Base-by-base conservation (phyloP, 164 flowering plant genomes). In the Macadamia integrifolia region DNA sequence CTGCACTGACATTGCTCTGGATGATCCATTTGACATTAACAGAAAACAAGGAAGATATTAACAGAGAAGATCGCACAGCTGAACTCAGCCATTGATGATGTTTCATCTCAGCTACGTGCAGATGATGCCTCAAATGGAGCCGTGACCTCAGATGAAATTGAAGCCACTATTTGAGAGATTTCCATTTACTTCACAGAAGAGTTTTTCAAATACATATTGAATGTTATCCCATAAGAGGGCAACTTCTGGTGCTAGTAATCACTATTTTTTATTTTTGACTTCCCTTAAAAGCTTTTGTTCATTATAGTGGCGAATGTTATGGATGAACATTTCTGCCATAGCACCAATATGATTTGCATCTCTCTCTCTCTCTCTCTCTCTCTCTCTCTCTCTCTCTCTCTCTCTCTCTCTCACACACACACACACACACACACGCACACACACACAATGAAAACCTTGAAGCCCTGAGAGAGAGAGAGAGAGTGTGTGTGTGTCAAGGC, bases 21-120 rank as follows among this genome's bases (percentile, higher is more conserved):
- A 52, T 71, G 18, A 53, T 72, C 35, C 74, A n/a, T 58, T 66
- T 70, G 61, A 17, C 42, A 64, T 61, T 40, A 29, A 68, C 92
- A 95, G 99, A 92, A 77, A 78, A 86, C 86, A 31, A 71, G 97
- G 67, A 86, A 86, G 72, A 77, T 77, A 66, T 75, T 92, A 72
- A 70, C 87, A 4, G 88, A 84, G 80, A 95, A 92, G 87, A 95
- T 95, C 53, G 98, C 75, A 23, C 87, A 91, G 80, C 82, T 95
- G 69, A 92, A 88, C 79, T 71, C 87, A 42, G 96, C 99, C 18
- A 89, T 92, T 68, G 99, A 92, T 71, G 87, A 86, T 43, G 86
- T 86, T 66, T 91, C 98, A 23, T 46, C 80, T 63, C 96, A 87
- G 87, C 81, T 88, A 56, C 82, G 84, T 11, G 61, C 86, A 15